phyloP scores from a whole-genome alignment of 202 grass and related monocot species.

The Setaria viridis region DNA sequence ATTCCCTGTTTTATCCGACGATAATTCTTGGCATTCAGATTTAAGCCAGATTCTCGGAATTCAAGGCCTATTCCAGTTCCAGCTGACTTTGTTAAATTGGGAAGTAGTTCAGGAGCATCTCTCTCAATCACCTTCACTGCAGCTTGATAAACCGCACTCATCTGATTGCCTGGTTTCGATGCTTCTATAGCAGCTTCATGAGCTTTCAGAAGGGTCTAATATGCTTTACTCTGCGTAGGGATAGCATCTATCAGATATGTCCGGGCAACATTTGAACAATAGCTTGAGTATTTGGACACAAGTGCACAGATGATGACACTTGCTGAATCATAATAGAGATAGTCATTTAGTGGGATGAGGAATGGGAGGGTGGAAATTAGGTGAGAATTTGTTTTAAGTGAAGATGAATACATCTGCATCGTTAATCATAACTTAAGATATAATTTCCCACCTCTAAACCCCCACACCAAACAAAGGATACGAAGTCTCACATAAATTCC shows the following conservation, averaged over 20 bases:
- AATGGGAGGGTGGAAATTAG: too few relatives aligned
- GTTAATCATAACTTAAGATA: too few relatives aligned
- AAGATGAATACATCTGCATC: too few relatives aligned
- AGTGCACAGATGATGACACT: conserved; percentile 82
- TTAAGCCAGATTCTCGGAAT: conserved; percentile 79
- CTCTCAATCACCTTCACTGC: conserved; percentile 56
- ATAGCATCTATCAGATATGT: conserved; percentile 78
- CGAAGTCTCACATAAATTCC: too few relatives aligned
- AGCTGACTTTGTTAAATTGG: conserved; percentile 67
- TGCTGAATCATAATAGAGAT: conserved; percentile 74
- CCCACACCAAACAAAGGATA: too few relatives aligned
- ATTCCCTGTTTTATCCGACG: conserved; percentile 62
- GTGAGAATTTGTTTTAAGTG: too few relatives aligned
- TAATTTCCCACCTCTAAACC: too few relatives aligned
- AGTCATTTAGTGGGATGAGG: conserved; percentile 20
- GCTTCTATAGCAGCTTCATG: conserved; percentile 68
- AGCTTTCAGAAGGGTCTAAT: conserved; percentile 73
- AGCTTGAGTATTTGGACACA: conserved; percentile 70
- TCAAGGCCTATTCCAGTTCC: conserved; percentile 85
- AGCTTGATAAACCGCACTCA: conserved; percentile 65
- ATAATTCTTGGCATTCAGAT: conserved; percentile 73
- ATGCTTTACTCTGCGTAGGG: conserved; percentile 59
- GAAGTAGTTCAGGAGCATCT: conserved; percentile 70
- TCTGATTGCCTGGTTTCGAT: conserved; percentile 61
- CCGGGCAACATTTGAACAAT: conserved; percentile 82